Conservation (phyloP, 2,329 filamentous ascomycete species). For the Knoxdaviesia proteae region DNA sequence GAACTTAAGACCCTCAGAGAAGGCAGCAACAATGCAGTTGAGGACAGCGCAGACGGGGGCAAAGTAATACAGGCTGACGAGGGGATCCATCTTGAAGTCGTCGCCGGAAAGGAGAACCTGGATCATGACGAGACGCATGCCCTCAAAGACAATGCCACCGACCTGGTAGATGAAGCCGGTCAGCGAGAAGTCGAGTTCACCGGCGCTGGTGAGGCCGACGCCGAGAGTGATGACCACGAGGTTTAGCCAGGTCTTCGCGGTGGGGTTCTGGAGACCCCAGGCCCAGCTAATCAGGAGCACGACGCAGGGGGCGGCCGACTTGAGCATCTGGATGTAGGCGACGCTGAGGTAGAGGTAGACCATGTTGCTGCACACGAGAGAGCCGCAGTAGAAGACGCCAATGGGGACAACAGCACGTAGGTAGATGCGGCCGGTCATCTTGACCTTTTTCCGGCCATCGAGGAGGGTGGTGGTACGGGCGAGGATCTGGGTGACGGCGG, state of each 20-base stretch:
- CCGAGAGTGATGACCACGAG: conserved; percentile 30
- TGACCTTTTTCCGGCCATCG: conserved; percentile 39
- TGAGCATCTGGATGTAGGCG: conserved; percentile 52
- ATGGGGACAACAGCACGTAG: conserved; percentile 44
- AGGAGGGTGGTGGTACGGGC: conserved; percentile 41
- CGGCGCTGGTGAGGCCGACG: conserved; percentile 30
- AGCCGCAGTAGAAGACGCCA: conserved; percentile 42
- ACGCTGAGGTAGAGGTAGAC: conserved; percentile 48
- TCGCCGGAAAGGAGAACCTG: conserved; percentile 58
- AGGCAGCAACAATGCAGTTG: conserved; percentile 51
- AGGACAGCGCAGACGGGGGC: conserved; percentile 66
- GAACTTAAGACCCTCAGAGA: conserved; percentile 48
- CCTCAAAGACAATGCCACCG: conserved; percentile 61
- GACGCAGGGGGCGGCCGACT: conserved; percentile 44
- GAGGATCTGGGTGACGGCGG: conserved; percentile 42
- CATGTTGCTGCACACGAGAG: conserved; percentile 45
- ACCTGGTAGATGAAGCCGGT: conserved; percentile 48
- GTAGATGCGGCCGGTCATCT: conserved; percentile 40
- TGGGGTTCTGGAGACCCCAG: conserved; percentile 28
- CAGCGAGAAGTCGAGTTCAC: conserved; percentile 49
- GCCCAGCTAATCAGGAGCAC: conserved; percentile 46
- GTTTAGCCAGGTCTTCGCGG: conserved; percentile 21
- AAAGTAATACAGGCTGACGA: conserved; percentile 79
- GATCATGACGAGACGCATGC: conserved; percentile 66
- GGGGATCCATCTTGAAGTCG: conserved; percentile 69